Evolutionary conservation across 1,139 yeast species (phyloP).

Genomic region (Ashbya aceris): DNA sequence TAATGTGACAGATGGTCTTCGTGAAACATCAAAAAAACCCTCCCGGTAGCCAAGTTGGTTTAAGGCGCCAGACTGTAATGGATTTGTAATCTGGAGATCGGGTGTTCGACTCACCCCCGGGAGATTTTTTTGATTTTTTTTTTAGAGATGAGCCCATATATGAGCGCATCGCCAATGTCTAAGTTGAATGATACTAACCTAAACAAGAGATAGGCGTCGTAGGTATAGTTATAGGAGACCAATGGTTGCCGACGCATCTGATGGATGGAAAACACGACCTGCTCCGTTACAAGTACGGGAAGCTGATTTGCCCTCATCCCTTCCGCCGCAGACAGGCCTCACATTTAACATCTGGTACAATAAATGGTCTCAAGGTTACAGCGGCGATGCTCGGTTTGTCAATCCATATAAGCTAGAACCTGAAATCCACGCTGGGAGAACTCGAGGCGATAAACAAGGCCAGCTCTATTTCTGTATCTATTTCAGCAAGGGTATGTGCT

Average conservation of each 20-base stretch:
- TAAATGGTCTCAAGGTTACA: slow-evolving; percentile 68
- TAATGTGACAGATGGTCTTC: too few relatives aligned
- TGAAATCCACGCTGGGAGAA: slow-evolving; percentile 60
- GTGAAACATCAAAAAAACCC: background rate
- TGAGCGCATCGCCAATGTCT: too few relatives aligned
- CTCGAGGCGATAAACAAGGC: slow-evolving; percentile 47
- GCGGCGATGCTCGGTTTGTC: slow-evolving; percentile 37
- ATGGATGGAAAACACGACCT: slow-evolving; percentile 31
- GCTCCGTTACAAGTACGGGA: slow-evolving; percentile 74
- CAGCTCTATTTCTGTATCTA: slow-evolving; percentile 57
- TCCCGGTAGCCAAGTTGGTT: slow-evolving; percentile 16
- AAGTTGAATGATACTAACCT: too few relatives aligned
- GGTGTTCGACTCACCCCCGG: slow-evolving; percentile 27
- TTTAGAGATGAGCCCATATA: too few relatives aligned
- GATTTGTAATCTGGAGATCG: slow-evolving; percentile 21
- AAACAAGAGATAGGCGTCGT: too few relatives aligned
- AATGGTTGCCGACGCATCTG: too few relatives aligned
- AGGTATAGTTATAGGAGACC: too few relatives aligned
- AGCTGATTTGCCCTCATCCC: slow-evolving; percentile 47
- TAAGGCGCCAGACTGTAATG: slow-evolving; percentile 16
- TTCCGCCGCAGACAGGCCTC: slow-evolving; percentile 74
- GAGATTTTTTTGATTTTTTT: slow-evolving; percentile 15
- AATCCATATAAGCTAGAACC: slow-evolving; percentile 51
- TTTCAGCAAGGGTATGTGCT: slow-evolving; percentile 85
- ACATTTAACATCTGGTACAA: slow-evolving; percentile 82